Conservation (phyloP, 192 early-diverging fungal genomes). For the Thamnidium elegans region DNA sequence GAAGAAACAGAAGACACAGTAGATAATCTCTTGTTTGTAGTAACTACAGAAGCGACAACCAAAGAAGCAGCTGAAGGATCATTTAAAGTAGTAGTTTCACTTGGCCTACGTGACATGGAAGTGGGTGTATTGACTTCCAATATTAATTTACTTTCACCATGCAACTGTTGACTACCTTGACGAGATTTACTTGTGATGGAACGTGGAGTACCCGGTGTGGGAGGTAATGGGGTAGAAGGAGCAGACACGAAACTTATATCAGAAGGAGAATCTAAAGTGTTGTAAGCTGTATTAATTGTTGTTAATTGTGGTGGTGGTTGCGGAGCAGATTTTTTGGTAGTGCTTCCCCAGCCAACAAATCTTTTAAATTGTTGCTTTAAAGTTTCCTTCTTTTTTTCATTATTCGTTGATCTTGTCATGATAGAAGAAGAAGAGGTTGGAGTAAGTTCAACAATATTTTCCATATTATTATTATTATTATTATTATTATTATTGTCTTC, state of each 20-base stretch:
- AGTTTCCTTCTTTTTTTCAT: slow-evolving; percentile 6
- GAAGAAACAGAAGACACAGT: slow-evolving; percentile 18
- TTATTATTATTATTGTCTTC: not conserved
- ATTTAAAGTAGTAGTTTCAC: not conserved
- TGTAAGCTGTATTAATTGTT: not conserved
- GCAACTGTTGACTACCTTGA: not conserved
- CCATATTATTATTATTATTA: not conserved
- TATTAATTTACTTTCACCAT: too few species aligned
- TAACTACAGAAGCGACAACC: not conserved
- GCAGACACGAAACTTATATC: slow-evolving; percentile 7
- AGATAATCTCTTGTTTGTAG: slow-evolving; percentile 9
- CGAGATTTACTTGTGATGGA: slow-evolving; percentile 5
- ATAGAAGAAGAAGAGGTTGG: slow-evolving; percentile 9
- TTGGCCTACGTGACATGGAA: slow-evolving; percentile 1
- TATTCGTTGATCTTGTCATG: slow-evolving; percentile 18
- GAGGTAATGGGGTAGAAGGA: slow-evolving; percentile 11
- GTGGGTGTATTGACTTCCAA: not conserved
- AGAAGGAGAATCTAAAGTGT: slow-evolving; percentile 10
- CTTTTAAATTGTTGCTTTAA: slow-evolving; percentile 21
- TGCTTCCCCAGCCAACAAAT: slow-evolving; percentile 23
- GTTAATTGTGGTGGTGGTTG: not conserved
- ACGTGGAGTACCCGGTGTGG: slow-evolving; percentile 21
- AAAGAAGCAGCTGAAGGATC: slow-evolving; percentile 2
- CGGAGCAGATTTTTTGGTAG: not conserved
- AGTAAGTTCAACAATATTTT: slow-evolving; percentile 8